A percentile compares a stretch with the other conserved stretches of the same genome.
Conservation (phyloP, 805 yeast species). For the Blastobotrys chiropterorum region DNA sequence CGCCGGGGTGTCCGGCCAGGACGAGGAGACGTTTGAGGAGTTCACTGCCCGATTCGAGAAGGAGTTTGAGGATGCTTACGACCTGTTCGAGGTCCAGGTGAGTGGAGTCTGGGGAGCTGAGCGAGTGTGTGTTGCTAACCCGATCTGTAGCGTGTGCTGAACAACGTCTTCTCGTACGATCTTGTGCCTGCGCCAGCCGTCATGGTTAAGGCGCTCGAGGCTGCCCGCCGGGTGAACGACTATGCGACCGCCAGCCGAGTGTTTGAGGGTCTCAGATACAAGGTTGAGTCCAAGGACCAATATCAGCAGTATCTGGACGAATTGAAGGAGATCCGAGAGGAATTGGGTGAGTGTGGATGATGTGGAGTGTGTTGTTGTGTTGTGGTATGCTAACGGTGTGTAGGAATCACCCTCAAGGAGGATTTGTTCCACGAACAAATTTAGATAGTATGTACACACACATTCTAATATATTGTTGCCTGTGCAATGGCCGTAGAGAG, state of each 20-base stretch:
- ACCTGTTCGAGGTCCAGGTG: slow-evolving; percentile 72
- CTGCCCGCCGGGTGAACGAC: slow-evolving; percentile 98
- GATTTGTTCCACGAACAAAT: slow-evolving; percentile 49
- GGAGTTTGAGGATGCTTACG: slow-evolving; percentile 92
- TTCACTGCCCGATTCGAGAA: slow-evolving; percentile 85
- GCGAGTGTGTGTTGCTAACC: no score
- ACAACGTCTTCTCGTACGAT: slow-evolving; percentile 97
- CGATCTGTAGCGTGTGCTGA: slow-evolving; percentile 87
- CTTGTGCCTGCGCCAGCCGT: slow-evolving; percentile 97
- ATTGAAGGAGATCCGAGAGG: slow-evolving; percentile 83
- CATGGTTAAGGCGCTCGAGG: slow-evolving; percentile 90
- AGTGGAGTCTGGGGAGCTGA: slow-evolving; percentile 15
- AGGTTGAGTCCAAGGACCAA: slow-evolving; percentile 91
- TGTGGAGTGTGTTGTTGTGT: background rate
- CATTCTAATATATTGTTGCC: background rate
- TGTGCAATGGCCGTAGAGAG: no score
- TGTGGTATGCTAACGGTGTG: background rate
- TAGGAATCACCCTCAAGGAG: slow-evolving; percentile 84
- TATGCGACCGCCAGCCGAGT: slow-evolving; percentile 98
- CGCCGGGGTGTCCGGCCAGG: slow-evolving; percentile 66
- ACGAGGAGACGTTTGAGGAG: slow-evolving; percentile 92
- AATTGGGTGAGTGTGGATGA: slow-evolving; percentile 57
- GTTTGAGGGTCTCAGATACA: slow-evolving; percentile 89
- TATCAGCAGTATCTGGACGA: slow-evolving; percentile 95
- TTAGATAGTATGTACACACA: slow-evolving; percentile 1